Evolutionary conservation across 805 yeast species (phyloP), one percentile per base, ranked within the genome.

Genomic region (Suhomyces sp.): DNA sequence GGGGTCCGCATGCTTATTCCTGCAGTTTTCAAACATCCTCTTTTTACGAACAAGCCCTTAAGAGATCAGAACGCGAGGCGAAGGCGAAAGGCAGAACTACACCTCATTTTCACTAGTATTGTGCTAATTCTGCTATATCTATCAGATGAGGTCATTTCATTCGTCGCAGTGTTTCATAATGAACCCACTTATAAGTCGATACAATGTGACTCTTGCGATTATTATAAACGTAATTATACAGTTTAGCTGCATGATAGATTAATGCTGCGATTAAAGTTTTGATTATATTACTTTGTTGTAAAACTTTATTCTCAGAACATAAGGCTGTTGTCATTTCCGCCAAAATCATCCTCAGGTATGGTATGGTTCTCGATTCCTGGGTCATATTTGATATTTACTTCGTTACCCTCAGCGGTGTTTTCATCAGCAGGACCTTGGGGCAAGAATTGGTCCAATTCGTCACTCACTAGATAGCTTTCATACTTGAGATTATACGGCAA

Each of bases 401-500:
- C 52, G 9, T 31, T 22, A 4, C 46, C 48, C 7, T 52, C 52
- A 27, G 24, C 46, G 8, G 10, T 10, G 22, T 59, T 59, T 9
- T 44, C 35, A 2, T 53, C 41, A 1, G 57, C 60, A 41, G 57
- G 47, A 15, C 44, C 46, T 19, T 33, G 56, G 59, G n/a, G 19
- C 26, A 57, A 44, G 47, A 63, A 67, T 54, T 61, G 66, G 12
- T 62, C 66, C n/a, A 66, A 51, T 17, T 60, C 61, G 27, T 70
- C 73, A 22, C 65, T 67, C 10, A 61, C 42, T 24, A 71, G 53
- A 13, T 51, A 48, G 13, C 57, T 60, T 46, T 63, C 60, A 54
- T 72, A 72, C 46, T 59, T 61, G 24, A 71, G 42, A 47, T 72
- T 72, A 56, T 72, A 72, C 0, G 77, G 76, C 31, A 72, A 56